Evolutionary conservation across 345 rosid species (phyloP).

Genomic region (Lumnitzera littorea): DNA sequence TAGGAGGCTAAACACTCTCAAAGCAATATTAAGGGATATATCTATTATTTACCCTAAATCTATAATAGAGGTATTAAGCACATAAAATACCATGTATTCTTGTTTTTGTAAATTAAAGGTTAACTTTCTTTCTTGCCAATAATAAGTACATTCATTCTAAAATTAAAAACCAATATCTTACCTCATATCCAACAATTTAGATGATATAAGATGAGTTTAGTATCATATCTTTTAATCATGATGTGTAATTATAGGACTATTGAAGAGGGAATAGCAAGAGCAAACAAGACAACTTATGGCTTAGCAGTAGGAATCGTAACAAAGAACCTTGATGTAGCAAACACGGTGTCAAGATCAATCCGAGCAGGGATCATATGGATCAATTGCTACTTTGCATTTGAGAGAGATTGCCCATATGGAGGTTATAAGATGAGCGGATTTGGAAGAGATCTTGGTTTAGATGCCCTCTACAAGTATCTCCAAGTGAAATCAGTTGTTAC

Average conservation of each 20-base stretch:
- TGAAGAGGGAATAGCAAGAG: slow-evolving; percentile 55
- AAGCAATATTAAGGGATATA: no score
- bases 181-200: neutral
- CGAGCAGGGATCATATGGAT: slow-evolving; percentile 63
- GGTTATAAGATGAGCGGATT: slow-evolving; percentile 72
- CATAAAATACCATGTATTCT: no score
- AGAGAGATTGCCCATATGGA: slow-evolving; percentile 54
- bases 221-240: neutral
- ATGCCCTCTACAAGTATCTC: slow-evolving; percentile 50
- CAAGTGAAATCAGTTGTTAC: slow-evolving; percentile 60
- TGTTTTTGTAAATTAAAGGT: no score
- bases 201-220: neutral
- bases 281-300: slow-evolving; percentile 65
- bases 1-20: no score
- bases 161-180: neutral
- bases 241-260: slow-evolving; percentile 38
- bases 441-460: slow-evolving; percentile 59
- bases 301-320: slow-evolving; percentile 76
- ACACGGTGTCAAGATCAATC: slow-evolving; percentile 64
- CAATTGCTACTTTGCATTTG: slow-evolving; percentile 63
- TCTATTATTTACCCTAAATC: no score
- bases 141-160: neutral
- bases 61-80: no score
- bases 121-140: neutral
- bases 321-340: slow-evolving; percentile 49